Evolutionary conservation across 805 yeast species (phyloP).

Genomic region (Ogataea angusta): DNA sequence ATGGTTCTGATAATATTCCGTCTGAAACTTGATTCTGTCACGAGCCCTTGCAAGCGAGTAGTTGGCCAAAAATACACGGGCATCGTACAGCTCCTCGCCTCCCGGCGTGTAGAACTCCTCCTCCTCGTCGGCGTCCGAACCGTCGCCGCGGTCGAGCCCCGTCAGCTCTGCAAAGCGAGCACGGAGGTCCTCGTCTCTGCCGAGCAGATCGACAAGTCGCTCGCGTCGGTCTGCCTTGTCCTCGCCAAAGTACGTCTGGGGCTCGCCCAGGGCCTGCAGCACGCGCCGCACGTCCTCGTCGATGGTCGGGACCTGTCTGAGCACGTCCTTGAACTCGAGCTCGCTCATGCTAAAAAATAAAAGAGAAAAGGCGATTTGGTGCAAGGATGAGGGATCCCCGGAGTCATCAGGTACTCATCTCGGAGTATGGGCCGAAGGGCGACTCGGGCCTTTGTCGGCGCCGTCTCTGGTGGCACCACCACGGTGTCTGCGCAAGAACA

Average conservation of each 20-base stretch:
- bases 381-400: constrained; percentile 7
- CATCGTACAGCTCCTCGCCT: constrained; percentile 44
- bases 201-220: constrained; percentile 48
- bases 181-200: constrained; percentile 30
- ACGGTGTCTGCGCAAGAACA: neutral
- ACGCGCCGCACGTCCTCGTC: constrained; percentile 58
- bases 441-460: neutral
- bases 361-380: constrained; percentile 1
- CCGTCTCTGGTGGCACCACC: neutral
- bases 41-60: constrained; percentile 48
- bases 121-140: constrained; percentile 42
- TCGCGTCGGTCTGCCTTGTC: constrained; percentile 52
- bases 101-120: constrained; percentile 90
- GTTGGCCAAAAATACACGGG: constrained; percentile 50
- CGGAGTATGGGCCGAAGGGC: constrained; percentile 7
- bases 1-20: constrained; percentile 25
- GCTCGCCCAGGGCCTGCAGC: constrained; percentile 52
- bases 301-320: constrained; percentile 50
- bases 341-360: constrained; percentile 1
- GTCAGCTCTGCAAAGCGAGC: constrained; percentile 10
- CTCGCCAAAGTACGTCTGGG: constrained; percentile 57
- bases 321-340: constrained; percentile 11
- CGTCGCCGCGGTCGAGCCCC: constrained; percentile 5
- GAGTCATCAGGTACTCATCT: neutral
- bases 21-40: constrained; percentile 38